phyloP scores from a whole-genome alignment of 1,139 yeast species.

The Kurtzmaniella quercitrusa region DNA sequence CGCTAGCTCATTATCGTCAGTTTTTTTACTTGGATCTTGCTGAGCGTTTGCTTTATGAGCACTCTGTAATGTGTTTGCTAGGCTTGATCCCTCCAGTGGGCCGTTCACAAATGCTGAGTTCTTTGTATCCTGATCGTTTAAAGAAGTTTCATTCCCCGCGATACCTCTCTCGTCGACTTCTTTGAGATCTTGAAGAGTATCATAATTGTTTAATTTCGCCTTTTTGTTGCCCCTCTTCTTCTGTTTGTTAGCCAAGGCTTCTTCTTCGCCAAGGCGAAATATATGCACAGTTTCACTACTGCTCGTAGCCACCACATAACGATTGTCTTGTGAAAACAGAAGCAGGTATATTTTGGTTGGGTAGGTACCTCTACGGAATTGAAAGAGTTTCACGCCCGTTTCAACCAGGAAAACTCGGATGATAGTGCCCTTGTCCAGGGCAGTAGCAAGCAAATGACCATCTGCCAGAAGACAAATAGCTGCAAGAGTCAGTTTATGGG shows the following conservation, averaged over 20 bases:
- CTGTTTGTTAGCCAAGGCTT: slow-evolving; percentile 44
- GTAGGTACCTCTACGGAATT: slow-evolving; percentile 91
- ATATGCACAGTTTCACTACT: slow-evolving; percentile 93
- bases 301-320: slow-evolving; percentile 76
- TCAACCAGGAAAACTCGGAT: slow-evolving; percentile 83
- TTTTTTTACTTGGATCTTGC: slow-evolving; percentile 4
- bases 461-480: slow-evolving; percentile 74
- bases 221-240: slow-evolving; percentile 23
- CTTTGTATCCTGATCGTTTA: neutral
- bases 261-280: slow-evolving; percentile 67
- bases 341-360: slow-evolving; percentile 86
- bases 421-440: slow-evolving; percentile 93
- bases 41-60: neutral
- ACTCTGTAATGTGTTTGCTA: neutral
- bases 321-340: slow-evolving; percentile 72
- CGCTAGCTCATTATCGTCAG: slow-evolving; percentile 18
- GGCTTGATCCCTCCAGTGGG: neutral
- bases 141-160: neutral
- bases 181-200: slow-evolving; percentile 31
- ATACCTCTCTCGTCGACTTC: slow-evolving; percentile 24
- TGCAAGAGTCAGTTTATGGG: slow-evolving; percentile 84
- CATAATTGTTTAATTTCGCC: slow-evolving; percentile 11
- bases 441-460: slow-evolving; percentile 85
- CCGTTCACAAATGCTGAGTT: slow-evolving; percentile 6
- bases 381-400: slow-evolving; percentile 77